These are phyloP conservation scores for Umbellularia californica DNA, from an alignment of 164 flowering plant species.

Conservation along the genomic window DNA sequence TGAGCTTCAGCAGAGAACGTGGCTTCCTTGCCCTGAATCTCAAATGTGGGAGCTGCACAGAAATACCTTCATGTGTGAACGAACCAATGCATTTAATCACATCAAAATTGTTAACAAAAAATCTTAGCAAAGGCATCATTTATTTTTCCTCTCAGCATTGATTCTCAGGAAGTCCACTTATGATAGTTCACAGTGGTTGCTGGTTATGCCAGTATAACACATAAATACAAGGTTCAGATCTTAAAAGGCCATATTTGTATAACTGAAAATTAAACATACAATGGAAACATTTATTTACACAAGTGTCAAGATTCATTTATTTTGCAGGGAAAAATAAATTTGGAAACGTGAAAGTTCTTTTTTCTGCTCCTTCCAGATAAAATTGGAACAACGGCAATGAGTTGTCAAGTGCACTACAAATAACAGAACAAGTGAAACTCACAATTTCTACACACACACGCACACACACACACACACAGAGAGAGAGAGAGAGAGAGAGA, in stretches of 20 bases:
- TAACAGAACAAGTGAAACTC: not conserved
- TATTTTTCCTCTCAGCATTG: not conserved
- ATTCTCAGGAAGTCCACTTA: not conserved
- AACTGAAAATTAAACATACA: too few relatives aligned
- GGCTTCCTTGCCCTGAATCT: conserved; percentile 23
- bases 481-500: too few relatives aligned
- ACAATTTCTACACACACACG: too few relatives aligned
- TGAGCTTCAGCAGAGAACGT: conserved; percentile 28
- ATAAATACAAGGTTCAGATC: not conserved
- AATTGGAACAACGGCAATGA: too few relatives aligned
- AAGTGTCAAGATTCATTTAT: not conserved
- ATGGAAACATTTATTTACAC: not conserved
- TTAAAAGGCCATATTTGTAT: not conserved
- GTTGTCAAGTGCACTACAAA: too few relatives aligned
- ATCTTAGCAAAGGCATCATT: not conserved
- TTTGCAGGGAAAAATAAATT: not conserved
- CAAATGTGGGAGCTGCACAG: conserved; percentile 30
- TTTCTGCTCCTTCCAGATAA: not conserved
- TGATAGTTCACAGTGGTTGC: not conserved
- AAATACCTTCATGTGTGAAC: conserved; percentile 5
- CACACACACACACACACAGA: too few relatives aligned
- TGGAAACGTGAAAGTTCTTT: not conserved
- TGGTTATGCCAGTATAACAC: not conserved
- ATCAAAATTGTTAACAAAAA: not conserved
- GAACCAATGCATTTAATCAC: not conserved